These are phyloP conservation scores for Phaseolus coccineus DNA, from an alignment of 331 rosid species.

Conservation along the genomic window DNA sequence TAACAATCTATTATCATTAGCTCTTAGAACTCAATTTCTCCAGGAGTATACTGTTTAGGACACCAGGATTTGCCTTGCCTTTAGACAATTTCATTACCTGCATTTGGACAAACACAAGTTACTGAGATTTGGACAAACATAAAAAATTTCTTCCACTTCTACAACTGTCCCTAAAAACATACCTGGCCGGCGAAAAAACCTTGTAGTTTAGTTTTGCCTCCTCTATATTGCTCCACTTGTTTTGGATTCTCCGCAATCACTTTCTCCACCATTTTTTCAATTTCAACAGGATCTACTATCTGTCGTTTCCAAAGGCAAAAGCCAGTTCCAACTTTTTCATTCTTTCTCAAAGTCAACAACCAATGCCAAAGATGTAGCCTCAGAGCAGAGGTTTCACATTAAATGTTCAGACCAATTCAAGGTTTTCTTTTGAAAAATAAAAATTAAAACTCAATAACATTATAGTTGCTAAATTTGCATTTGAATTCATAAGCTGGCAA, in stretches of 20 bases:
- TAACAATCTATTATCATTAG: slow-evolving; percentile 49
- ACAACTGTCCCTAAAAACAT: neutral
- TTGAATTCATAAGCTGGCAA: neutral
- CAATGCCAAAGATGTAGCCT: neutral
- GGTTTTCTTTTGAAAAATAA: neutral
- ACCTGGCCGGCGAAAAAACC: slow-evolving; percentile 97
- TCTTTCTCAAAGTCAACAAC: slow-evolving; percentile 13
- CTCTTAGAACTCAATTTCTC: slow-evolving; percentile 77
- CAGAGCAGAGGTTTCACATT: neutral
- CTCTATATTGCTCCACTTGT: slow-evolving; percentile 82
- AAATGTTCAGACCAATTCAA: neutral
- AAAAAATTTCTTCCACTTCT: slow-evolving; percentile 12
- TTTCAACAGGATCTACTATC: slow-evolving; percentile 85
- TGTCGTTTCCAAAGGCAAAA: slow-evolving; percentile 53
- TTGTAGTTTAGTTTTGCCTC: slow-evolving; percentile 86
- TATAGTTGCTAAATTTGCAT: neutral
- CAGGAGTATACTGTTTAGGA: slow-evolving; percentile 83
- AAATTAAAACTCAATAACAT: neutral
- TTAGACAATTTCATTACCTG: slow-evolving; percentile 90
- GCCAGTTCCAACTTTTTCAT: slow-evolving; percentile 27
- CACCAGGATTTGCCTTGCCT: slow-evolving; percentile 94
- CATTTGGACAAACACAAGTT: slow-evolving; percentile 33
- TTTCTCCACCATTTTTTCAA: slow-evolving; percentile 80
- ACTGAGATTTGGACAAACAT: neutral
- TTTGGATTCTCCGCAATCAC: slow-evolving; percentile 86